phyloP scores from a whole-genome alignment of 2,329 filamentous ascomycete genomes.

The Thyridium curvatum region DNA sequence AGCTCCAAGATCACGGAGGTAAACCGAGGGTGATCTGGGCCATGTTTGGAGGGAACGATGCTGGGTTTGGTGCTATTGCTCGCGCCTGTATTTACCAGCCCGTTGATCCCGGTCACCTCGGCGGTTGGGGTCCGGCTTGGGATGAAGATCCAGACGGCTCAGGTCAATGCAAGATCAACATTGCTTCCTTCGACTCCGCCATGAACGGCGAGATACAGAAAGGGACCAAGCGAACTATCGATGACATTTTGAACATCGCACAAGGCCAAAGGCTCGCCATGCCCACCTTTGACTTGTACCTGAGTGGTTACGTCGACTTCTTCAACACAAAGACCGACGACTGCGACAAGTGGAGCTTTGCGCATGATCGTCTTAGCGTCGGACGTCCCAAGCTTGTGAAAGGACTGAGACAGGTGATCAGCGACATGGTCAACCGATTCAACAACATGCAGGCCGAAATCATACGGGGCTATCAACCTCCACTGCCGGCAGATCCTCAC shows the following conservation, averaged over 20 bases:
- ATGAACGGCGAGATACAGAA: neutral
- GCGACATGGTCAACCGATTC: neutral
- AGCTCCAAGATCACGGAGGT: too few species aligned
- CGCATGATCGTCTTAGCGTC: neutral
- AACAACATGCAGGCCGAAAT: neutral
- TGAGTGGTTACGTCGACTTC: neutral
- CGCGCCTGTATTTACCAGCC: slow-evolving; percentile 7
- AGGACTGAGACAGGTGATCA: neutral
- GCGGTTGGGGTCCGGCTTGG: too few species aligned
- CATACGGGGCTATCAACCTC: too few species aligned
- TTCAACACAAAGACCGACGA: neutral
- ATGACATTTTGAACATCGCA: neutral
- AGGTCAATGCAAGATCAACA: slow-evolving; percentile 1
- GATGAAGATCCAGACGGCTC: slow-evolving; percentile 2
- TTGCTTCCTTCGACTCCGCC: slow-evolving; percentile 2
- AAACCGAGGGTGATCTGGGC: too few species aligned
- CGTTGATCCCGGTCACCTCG: too few species aligned
- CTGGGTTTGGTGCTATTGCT: slow-evolving; percentile 5
- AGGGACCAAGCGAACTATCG: neutral
- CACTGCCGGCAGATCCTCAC: neutral
- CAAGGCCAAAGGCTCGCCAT: neutral
- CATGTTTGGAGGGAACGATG: slow-evolving; percentile 5
- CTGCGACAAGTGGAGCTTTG: neutral
- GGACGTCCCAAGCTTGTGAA: neutral
- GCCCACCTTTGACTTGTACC: neutral